A percentile compares a stretch with the other conserved stretches of the same genome.
phyloP scores from a whole-genome alignment of 768 basidiomycete species.

The Rickenella mellea region DNA sequence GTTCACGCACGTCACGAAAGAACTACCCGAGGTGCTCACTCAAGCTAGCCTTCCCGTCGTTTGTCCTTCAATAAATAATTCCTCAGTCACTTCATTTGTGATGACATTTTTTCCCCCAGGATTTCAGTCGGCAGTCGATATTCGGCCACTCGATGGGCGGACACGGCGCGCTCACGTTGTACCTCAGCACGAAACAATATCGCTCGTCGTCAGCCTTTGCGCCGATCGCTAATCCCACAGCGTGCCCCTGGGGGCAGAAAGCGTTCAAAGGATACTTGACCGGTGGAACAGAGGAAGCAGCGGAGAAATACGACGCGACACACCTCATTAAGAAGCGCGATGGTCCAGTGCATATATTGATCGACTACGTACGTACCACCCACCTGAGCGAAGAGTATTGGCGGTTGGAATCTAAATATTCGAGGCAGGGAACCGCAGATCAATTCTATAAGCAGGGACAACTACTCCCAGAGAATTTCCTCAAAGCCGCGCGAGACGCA shows the following conservation, averaged over 20 bases:
- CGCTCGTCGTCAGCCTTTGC: constrained; percentile 86
- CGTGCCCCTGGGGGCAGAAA: constrained; percentile 86
- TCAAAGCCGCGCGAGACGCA: constrained; percentile 63
- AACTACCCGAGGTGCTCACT: constrained; percentile 74
- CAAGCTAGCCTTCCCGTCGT: constrained; percentile 72
- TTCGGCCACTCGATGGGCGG: constrained; percentile 99
- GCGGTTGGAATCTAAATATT: background rate
- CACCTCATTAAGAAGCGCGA: constrained; percentile 59
- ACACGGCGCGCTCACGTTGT: constrained; percentile 87
- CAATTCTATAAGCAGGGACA: constrained; percentile 81
- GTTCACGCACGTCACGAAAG: constrained; percentile 75
- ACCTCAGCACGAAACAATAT: constrained; percentile 75
- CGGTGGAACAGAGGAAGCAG: constrained; percentile 70
- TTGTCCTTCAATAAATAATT: constrained; percentile 2
- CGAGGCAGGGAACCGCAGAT: constrained; percentile 62
- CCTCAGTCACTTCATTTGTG: background rate
- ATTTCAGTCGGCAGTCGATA: constrained; percentile 75
- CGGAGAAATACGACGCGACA: constrained; percentile 71
- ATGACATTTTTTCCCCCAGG: constrained; percentile 31
- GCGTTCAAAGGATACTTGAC: constrained; percentile 82
- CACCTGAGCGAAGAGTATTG: too few relatives aligned
- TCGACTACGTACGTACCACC: constrained; percentile 67
- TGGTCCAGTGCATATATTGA: constrained; percentile 64
- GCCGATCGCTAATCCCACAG: constrained; percentile 77
- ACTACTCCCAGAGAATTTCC: constrained; percentile 83